phyloP scores from a whole-genome alignment of 1,284 basidiomycete species.

The Cutaneotrichosporon sp. region DNA sequence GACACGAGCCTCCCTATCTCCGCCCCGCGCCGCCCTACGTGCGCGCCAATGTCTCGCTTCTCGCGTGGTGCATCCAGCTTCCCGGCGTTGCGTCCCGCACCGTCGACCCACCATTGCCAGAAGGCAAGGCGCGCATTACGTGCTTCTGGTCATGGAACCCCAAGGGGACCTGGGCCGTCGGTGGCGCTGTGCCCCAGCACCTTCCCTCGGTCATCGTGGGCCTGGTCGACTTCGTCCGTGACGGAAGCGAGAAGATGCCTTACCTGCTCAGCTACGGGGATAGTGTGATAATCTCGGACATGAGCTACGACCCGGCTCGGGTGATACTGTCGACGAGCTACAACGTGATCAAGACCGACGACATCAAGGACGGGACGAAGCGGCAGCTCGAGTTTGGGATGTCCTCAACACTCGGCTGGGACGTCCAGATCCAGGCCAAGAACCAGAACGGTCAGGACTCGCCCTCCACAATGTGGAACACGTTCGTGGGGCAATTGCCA shows the following conservation, averaged over 20 bases:
- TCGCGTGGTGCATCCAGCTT: constrained; percentile 88
- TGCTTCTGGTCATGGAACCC: constrained; percentile 97
- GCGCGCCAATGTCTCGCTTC: constrained; percentile 81
- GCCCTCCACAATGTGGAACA: constrained; percentile 67
- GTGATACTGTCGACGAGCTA: constrained; percentile 85
- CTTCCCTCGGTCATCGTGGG: constrained; percentile 78
- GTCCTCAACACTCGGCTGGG: constrained; percentile 82
- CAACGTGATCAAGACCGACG: constrained; percentile 70
- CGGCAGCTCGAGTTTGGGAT: constrained; percentile 78
- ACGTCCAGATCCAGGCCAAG: constrained; percentile 70
- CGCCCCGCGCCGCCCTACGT: constrained; percentile 94
- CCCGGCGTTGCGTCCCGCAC: constrained; percentile 42
- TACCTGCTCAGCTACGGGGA: constrained; percentile 75
- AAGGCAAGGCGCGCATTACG: constrained; percentile 67
- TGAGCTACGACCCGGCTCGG: constrained; percentile 74
- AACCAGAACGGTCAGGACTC: constrained; percentile 65
- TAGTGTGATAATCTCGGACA: constrained; percentile 74
- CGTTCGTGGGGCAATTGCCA: constrained; percentile 61
- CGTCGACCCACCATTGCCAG: constrained; percentile 50
- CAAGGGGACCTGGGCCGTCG: constrained; percentile 81
- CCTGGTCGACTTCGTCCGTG: constrained; percentile 73
- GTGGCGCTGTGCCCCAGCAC: constrained; percentile 64
- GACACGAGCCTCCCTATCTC: constrained; percentile 88
- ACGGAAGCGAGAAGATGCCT: constrained; percentile 72
- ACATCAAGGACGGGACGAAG: constrained; percentile 48